phyloP scores from a whole-genome alignment of 768 basidiomycete species.

The Mycena vulgaris region DNA sequence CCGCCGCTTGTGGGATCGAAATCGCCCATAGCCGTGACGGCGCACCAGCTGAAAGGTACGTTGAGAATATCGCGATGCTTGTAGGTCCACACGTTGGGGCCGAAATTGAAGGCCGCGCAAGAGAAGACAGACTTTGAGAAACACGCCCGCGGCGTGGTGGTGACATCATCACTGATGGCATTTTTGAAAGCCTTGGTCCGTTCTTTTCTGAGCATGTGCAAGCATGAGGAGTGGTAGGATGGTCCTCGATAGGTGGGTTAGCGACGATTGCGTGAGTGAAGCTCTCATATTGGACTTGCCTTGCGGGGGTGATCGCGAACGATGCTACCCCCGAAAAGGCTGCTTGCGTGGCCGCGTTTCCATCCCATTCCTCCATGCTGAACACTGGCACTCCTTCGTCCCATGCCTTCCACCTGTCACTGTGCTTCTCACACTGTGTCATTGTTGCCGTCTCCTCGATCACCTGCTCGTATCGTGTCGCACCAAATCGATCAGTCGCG shows the following conservation, averaged over 20 bases:
- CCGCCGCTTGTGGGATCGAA: conserved; percentile 48
- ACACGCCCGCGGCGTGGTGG: too few species aligned
- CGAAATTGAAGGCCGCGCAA: conserved; percentile 48
- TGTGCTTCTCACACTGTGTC: too few species aligned
- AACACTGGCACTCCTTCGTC: too few species aligned
- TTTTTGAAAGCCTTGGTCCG: too few species aligned
- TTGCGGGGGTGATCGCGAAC: conserved; percentile 8
- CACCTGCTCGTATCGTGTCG: too few species aligned
- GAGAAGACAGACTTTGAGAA: conserved; percentile 46
- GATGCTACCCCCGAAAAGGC: conserved; percentile 17
- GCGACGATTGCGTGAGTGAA: background rate
- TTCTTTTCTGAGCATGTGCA: too few species aligned
- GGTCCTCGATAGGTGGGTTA: too few species aligned
- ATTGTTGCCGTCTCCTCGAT: too few species aligned
- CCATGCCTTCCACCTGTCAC: too few species aligned
- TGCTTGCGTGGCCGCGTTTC: background rate
- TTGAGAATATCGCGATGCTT: conserved; percentile 51
- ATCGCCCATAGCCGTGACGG: conserved; percentile 45
- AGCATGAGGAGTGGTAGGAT: too few species aligned
- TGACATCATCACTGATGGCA: too few species aligned
- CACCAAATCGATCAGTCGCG: too few species aligned
- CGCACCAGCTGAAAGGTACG: conserved; percentile 49
- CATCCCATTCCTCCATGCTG: conserved; percentile 12
- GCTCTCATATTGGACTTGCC: background rate
- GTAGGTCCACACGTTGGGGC: conserved; percentile 25